phyloP scores from a whole-genome alignment of 2,329 filamentous ascomycete genomes.

The Pyricularia sp. region DNA sequence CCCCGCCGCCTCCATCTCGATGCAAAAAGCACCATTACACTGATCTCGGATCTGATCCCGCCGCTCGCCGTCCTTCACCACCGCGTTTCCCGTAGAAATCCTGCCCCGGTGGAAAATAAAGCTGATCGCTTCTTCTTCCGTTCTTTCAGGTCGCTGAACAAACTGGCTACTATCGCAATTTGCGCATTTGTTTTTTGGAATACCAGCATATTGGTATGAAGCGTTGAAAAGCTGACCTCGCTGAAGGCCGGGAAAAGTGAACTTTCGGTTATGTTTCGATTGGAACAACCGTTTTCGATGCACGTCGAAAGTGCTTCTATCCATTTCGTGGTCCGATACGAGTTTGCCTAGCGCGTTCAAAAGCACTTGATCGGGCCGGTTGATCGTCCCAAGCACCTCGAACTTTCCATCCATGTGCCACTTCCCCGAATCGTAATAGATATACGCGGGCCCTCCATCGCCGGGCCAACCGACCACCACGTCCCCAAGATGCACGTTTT shows the following conservation, averaged over 20 bases:
- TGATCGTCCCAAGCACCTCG: background rate
- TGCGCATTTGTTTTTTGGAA: background rate
- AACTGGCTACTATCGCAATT: background rate
- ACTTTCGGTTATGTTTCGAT: background rate
- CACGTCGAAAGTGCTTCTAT: too few species aligned
- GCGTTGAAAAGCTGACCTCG: background rate
- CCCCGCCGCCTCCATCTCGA: slow-evolving; percentile 22
- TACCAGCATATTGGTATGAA: background rate
- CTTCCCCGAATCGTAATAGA: slow-evolving; percentile 17
- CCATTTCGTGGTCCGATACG: background rate
- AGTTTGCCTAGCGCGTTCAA: slow-evolving; percentile 3
- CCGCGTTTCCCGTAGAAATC: slow-evolving; percentile 22
- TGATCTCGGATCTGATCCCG: slow-evolving; percentile 16
- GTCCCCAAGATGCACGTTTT: slow-evolving; percentile 9
- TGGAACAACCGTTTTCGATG: background rate
- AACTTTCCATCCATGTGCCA: background rate
- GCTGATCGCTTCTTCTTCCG: background rate
- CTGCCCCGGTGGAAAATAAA: slow-evolving; percentile 13
- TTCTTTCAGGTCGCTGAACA: background rate
- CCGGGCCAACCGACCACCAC: slow-evolving; percentile 7
- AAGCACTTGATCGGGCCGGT: background rate
- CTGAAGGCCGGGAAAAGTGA: background rate
- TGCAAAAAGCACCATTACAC: slow-evolving; percentile 11
- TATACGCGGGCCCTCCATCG: slow-evolving; percentile 2
- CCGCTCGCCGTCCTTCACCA: slow-evolving; percentile 23